Evolutionary conservation across 2,329 filamentous ascomycete species (phyloP).

Genomic region (Colletotrichum salicis): DNA sequence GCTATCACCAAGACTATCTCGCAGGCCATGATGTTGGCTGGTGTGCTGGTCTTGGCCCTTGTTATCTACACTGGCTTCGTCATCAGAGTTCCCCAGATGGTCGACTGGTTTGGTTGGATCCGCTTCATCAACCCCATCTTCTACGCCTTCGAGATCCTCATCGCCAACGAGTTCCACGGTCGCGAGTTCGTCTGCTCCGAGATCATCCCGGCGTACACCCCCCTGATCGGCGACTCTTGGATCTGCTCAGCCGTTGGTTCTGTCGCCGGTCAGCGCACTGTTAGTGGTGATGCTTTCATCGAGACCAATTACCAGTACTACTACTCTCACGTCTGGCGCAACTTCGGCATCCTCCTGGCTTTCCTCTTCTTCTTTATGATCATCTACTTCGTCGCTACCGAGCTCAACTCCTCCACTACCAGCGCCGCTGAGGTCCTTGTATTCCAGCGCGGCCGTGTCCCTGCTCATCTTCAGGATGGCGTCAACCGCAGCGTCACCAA

Average conservation of each 20-base stretch:
- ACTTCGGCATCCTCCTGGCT: constrained; percentile 74
- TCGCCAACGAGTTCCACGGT: constrained; percentile 77
- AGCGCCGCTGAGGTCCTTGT: constrained; percentile 77
- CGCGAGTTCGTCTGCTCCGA: constrained; percentile 65
- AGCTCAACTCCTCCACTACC: constrained; percentile 71
- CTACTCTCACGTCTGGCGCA: constrained; percentile 71
- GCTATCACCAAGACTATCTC: constrained; percentile 74
- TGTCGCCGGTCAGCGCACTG: constrained; percentile 60
- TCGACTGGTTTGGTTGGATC: constrained; percentile 81
- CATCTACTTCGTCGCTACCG: constrained; percentile 71
- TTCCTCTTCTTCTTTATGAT: constrained; percentile 73
- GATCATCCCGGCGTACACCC: constrained; percentile 59
- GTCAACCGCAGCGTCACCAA: constrained; percentile 43
- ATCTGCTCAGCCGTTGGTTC: constrained; percentile 66
- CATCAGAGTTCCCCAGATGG: constrained; percentile 66
- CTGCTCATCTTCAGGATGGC: constrained; percentile 50
- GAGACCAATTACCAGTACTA: constrained; percentile 65
- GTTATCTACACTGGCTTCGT: constrained; percentile 71
- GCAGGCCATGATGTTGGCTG: constrained; percentile 64
- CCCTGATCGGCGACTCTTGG: constrained; percentile 56
- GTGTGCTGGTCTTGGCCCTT: constrained; percentile 67
- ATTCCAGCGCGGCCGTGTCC: constrained; percentile 67
- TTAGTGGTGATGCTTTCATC: constrained; percentile 72
- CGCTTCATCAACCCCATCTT: constrained; percentile 78
- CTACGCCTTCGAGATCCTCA: constrained; percentile 78